phyloP scores from a whole-genome alignment of 257 asterid genomes.

The Apocynum venetum region DNA sequence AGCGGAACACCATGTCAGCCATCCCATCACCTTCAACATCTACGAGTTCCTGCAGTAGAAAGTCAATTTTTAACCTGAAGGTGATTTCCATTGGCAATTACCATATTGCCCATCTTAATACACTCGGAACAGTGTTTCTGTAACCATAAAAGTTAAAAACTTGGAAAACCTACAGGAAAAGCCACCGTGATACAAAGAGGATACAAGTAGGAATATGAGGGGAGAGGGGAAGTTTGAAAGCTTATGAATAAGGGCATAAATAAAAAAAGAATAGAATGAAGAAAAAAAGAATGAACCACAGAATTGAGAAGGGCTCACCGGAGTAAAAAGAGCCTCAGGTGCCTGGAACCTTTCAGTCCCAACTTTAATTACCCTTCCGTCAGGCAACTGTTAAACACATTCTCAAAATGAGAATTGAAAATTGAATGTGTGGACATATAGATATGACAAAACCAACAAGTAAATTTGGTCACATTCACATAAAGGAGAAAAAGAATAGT shows the following conservation, averaged over 20 bases:
- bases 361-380: conserved; percentile 95
- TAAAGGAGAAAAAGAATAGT: neutral
- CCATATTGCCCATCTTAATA: neutral
- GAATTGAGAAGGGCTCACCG: conserved; percentile 46
- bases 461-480: neutral
- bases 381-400: conserved; percentile 67
- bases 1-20: conserved; percentile 98
- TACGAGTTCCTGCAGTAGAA: conserved; percentile 71
- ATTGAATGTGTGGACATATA: neutral
- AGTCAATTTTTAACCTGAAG: neutral
- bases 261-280: neutral
- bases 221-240: neutral
- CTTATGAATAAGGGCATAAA: neutral
- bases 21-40: conserved; percentile 99
- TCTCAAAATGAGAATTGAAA: neutral
- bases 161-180: neutral
- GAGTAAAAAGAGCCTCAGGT: conserved; percentile 97
- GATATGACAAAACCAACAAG: neutral
- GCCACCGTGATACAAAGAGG: neutral
- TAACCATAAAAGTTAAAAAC: neutral
- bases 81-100: neutral
- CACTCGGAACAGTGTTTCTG: neutral
- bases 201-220: neutral
- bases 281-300: conserved; percentile 4
- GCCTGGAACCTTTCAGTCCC: conserved; percentile 98